Evolutionary conservation across 1,139 yeast species (phyloP).

Genomic region (Taiozyma sp.): DNA sequence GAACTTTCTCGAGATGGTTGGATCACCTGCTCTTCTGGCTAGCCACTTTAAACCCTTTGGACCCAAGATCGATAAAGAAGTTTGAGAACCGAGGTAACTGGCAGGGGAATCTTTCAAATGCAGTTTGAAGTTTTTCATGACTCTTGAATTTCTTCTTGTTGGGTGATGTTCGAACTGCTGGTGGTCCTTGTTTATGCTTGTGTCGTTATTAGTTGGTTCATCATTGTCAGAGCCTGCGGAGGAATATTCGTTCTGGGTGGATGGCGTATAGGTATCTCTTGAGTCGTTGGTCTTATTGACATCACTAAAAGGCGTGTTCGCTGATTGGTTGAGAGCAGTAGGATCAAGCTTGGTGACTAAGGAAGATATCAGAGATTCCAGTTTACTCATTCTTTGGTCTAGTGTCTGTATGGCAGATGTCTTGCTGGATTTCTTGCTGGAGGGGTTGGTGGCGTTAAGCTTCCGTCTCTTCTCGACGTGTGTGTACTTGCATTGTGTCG

Average conservation of each 20-base stretch:
- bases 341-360: conserved; percentile 16
- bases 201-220: background rate
- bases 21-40: conserved; percentile 28
- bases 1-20: conserved; percentile 18
- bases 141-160: background rate
- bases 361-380: conserved; percentile 15
- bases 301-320: background rate
- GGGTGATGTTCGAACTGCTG: background rate
- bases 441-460: background rate
- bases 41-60: conserved; percentile 37
- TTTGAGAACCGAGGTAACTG: conserved; percentile 21
- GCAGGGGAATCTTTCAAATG: background rate
- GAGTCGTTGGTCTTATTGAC: background rate
- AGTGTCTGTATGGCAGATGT: conserved; percentile 4
- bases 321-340: background rate
- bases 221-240: background rate
- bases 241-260: background rate
- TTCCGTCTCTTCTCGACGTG: conserved; percentile 8
- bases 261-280: background rate
- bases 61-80: conserved; percentile 35
- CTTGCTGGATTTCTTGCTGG: background rate
- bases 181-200: background rate
- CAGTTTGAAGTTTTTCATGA: background rate
- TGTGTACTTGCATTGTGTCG: conserved; percentile 8
- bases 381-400: conserved; percentile 16